Base-by-base conservation (phyloP, 1,284 basidiomycete species). In the Polyporus tsugae region DNA sequence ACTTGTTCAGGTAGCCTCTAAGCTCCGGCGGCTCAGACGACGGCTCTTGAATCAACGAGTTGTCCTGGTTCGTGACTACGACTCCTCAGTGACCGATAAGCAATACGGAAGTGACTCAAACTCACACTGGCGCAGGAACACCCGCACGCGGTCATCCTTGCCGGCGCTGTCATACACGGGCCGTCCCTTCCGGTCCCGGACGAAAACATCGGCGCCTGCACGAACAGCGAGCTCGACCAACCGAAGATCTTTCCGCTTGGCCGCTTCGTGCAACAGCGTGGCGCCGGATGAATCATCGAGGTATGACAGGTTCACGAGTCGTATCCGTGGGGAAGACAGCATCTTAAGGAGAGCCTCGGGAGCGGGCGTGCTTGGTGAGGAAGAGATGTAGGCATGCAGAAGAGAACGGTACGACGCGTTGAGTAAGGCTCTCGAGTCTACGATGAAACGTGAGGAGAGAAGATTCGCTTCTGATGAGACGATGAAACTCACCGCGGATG, bases 201-300 rank as follows among this genome's bases (percentile, higher is more conserved):
- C 92, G 74, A 97, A 97, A 1, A 98, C 93, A 77, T 98, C 96
- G 0, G 95, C 96, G 1, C 96, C 96, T 13, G 91, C 91, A 62
- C 92, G 88, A 0, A 97, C 90, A 0, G 91, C 92, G 13, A 95
- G 84, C 78, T 98, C 95, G 42, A 98, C 91, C 22, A 98, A 82
- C 13, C 89, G 83, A 9, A 96, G 82, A 77, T 98, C 95, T 66
- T 94, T 93, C 35, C 95, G 85, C 65, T 87, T 84, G 0, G 95
- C 95, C 0, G 96, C 96, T 78, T 97, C 95, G 74, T 98, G 96
- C 1, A 98, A 84, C 1, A 98, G 81, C 1, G 95, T 91, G 6
- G 87, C 86, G 0, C 95, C 95, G 1, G 89, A 88, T n/a, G 88
- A 85, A 57, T 92, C 88, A 70, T 97, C 95, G 11, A 96, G 81